Percentiles rank a stretch among this genome's conserved stretches.
phyloP scores from a whole-genome alignment of 192 early-diverging fungal species.

The Gryganskiella cystojenkinii region DNA sequence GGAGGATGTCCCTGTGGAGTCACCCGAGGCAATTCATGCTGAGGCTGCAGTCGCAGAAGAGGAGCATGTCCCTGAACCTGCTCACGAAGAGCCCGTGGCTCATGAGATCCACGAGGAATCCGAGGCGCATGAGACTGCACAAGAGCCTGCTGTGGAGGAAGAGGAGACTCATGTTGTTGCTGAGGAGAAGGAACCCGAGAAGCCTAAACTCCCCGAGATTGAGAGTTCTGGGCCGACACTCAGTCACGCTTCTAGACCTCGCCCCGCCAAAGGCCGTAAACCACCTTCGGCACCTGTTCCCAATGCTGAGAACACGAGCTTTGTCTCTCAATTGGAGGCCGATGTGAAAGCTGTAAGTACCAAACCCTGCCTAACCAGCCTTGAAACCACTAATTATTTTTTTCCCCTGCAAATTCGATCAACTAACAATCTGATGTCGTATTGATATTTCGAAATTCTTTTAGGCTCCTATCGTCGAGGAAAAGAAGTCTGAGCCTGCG shows the following conservation, averaged over 20 bases:
- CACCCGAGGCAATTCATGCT: slow-evolving; percentile 6
- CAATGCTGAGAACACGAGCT: slow-evolving; percentile 30
- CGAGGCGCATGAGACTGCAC: slow-evolving; percentile 6
- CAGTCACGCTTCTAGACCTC: slow-evolving; percentile 37
- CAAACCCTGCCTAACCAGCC: no score
- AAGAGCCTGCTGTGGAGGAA: not conserved
- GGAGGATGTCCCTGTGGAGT: not conserved
- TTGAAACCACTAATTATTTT: not conserved
- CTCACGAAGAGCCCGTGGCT: slow-evolving; percentile 2
- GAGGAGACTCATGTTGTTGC: slow-evolving; percentile 1
- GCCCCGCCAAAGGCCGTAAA: slow-evolving; percentile 49
- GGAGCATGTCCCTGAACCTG: no score
- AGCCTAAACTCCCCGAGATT: slow-evolving; percentile 47
- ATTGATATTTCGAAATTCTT: not conserved
- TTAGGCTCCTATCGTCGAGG: slow-evolving; percentile 44
- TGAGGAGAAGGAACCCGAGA: slow-evolving; percentile 46
- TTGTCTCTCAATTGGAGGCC: slow-evolving; percentile 44
- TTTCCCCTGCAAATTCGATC: not conserved
- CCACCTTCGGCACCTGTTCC: slow-evolving; percentile 37
- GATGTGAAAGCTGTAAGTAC: slow-evolving; percentile 52
- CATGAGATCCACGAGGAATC: not conserved
- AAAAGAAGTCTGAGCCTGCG: slow-evolving; percentile 31
- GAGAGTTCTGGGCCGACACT: slow-evolving; percentile 34
- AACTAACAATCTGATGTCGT: not conserved
- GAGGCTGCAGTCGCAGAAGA: slow-evolving; percentile 18